phyloP scores from a whole-genome alignment of 163 green algal genomes.

The Coccomyxa subellipsoidea region DNA sequence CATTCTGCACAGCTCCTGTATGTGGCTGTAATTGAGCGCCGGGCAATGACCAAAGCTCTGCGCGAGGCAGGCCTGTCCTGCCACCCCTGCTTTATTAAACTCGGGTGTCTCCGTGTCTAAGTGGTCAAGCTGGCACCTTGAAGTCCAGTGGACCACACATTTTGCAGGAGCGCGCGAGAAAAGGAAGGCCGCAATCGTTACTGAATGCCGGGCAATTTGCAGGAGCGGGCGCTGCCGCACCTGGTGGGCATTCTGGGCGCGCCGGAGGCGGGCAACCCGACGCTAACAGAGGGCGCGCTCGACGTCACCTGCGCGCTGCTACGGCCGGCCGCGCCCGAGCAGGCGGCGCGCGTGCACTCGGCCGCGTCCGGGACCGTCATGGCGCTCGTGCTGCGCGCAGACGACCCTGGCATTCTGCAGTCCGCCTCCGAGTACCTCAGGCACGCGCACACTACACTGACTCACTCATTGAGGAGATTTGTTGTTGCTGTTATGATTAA shows the following conservation, averaged over 20 bases:
- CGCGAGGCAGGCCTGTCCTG: too few relatives aligned
- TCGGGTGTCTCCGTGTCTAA: too few relatives aligned
- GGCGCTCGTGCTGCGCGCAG: slow-evolving; percentile 27
- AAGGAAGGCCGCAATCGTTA: too few relatives aligned
- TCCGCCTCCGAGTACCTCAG: slow-evolving; percentile 48
- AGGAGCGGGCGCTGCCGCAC: slow-evolving; percentile 39
- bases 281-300: slow-evolving; percentile 66
- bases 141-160: too few relatives aligned
- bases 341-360: slow-evolving; percentile 39
- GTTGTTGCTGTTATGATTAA: too few relatives aligned
- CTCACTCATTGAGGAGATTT: too few relatives aligned
- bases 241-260: slow-evolving; percentile 33
- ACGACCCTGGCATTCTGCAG: slow-evolving; percentile 51
- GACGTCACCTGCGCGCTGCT: slow-evolving; percentile 67
- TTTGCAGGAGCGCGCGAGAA: too few relatives aligned
- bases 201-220: slow-evolving; percentile 7
- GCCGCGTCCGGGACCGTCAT: slow-evolving; percentile 30
- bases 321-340: slow-evolving; percentile 24
- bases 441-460: background rate
- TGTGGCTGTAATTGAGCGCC: too few relatives aligned
- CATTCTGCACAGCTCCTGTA: too few relatives aligned
- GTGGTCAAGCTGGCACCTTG: too few relatives aligned
- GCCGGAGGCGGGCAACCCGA: slow-evolving; percentile 2
- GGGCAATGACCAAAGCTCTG: too few relatives aligned
- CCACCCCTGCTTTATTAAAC: too few relatives aligned